Conservation (phyloP, 208 protist genomes). For the Leishmania amazonensis region DNA sequence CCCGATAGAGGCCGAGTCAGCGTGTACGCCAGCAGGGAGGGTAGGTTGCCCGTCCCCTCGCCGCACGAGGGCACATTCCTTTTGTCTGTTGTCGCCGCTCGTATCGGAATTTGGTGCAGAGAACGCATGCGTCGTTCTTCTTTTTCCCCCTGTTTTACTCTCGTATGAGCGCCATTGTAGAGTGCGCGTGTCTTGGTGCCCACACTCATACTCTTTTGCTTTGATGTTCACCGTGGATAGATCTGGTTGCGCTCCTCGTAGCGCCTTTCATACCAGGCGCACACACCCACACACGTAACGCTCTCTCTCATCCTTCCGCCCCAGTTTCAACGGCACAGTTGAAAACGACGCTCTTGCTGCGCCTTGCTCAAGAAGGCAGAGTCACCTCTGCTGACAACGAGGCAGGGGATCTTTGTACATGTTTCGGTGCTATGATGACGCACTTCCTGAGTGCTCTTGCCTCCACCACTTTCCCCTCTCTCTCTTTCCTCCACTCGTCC, state of each 20-base stretch:
- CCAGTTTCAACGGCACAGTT: neutral
- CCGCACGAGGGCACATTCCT: neutral
- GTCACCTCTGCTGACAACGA: neutral
- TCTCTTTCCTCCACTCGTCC: too few relatives aligned
- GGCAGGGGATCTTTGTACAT: neutral
- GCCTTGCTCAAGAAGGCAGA: neutral
- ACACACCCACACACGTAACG: neutral
- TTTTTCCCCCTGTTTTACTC: neutral
- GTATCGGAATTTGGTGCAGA: neutral
- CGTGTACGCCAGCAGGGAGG: neutral
- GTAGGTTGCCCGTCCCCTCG: neutral
- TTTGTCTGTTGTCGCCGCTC: neutral
- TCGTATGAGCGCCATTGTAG: neutral
- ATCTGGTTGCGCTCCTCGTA: neutral
- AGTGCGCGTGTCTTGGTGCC: too few relatives aligned
- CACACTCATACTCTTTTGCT: neutral
- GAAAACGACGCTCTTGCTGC: neutral
- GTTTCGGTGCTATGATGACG: neutral
- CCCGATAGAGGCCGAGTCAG: neutral
- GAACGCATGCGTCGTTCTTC: neutral
- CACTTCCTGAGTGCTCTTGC: neutral
- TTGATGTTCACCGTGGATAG: neutral
- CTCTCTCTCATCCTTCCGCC: neutral
- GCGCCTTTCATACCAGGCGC: neutral
- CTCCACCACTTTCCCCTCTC: neutral